Conservation (phyloP, 805 yeast species). For the Lipomyces japonicus region DNA sequence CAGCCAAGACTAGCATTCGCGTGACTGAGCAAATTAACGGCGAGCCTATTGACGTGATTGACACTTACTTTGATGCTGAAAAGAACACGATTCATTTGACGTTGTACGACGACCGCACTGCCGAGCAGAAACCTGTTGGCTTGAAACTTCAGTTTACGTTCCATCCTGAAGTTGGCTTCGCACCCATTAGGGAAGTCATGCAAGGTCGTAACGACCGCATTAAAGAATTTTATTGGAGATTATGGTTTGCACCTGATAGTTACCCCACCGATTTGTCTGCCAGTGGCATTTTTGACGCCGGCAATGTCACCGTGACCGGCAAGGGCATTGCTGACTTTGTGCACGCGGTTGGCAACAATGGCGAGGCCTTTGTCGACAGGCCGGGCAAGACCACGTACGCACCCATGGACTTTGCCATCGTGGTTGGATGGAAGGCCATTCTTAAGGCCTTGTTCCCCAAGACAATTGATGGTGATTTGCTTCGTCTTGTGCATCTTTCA, state of each 20-base stretch:
- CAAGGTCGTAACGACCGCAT: slow-evolving; percentile 88
- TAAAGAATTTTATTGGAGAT: slow-evolving; percentile 93
- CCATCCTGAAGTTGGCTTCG: slow-evolving; percentile 85
- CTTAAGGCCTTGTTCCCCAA: slow-evolving; percentile 97
- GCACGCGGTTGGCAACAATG: slow-evolving; percentile 94
- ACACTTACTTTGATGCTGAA: slow-evolving; percentile 48
- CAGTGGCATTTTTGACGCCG: slow-evolving; percentile 66
- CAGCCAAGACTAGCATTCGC: slow-evolving; percentile 56
- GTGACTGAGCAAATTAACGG: slow-evolving; percentile 73
- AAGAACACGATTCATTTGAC: slow-evolving; percentile 58
- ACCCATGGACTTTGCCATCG: slow-evolving; percentile 99
- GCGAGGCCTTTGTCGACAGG: slow-evolving; percentile 91
- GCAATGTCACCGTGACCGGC: slow-evolving; percentile 60
- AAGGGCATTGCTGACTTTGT: slow-evolving; percentile 86
- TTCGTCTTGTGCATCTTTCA: slow-evolving; percentile 89
- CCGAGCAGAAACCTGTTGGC: slow-evolving; percentile 67
- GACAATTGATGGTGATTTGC: slow-evolving; percentile 91
- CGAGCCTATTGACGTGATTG: slow-evolving; percentile 55
- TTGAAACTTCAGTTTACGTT: slow-evolving; percentile 75
- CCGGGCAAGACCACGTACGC: slow-evolving; percentile 80
- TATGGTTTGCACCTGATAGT: slow-evolving; percentile 74
- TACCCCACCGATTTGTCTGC: slow-evolving; percentile 60
- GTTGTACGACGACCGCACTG: slow-evolving; percentile 84
- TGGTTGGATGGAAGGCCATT: slow-evolving; percentile 96
- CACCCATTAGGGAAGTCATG: slow-evolving; percentile 88